Evolutionary conservation across 2,329 filamentous ascomycete genomes (phyloP).

Genomic region (Arthrobotrys conoides): DNA sequence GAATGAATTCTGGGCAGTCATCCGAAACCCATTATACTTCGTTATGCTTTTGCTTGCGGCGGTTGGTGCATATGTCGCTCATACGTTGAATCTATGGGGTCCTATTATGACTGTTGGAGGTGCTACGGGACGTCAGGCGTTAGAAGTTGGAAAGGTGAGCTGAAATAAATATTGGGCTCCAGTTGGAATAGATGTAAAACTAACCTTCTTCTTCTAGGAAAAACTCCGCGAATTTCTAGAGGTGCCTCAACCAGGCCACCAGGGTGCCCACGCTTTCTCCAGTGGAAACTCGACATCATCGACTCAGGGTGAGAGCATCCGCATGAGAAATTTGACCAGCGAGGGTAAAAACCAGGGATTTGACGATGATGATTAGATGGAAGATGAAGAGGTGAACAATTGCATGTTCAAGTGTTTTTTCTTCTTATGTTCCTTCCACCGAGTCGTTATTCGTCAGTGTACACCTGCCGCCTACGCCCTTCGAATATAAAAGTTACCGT

Average conservation of each 20-base stretch:
- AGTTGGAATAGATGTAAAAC: background rate
- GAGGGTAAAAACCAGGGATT: slow-evolving; percentile 52
- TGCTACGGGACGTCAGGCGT: slow-evolving; percentile 85
- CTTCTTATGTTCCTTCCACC: background rate
- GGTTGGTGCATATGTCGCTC: slow-evolving; percentile 87
- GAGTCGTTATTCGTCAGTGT: slow-evolving; percentile 7
- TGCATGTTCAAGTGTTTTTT: slow-evolving; percentile 20
- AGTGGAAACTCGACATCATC: slow-evolving; percentile 50
- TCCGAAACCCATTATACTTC: slow-evolving; percentile 94
- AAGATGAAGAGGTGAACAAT: slow-evolving; percentile 3
- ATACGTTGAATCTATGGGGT: slow-evolving; percentile 93
- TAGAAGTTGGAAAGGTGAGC: slow-evolving; percentile 83
- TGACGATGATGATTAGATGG: slow-evolving; percentile 50
- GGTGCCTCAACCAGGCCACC: slow-evolving; percentile 24
- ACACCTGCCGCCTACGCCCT: background rate
- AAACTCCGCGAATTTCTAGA: slow-evolving; percentile 63
- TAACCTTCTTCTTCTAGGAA: slow-evolving; percentile 51
- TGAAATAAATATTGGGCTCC: background rate
- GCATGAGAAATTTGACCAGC: slow-evolving; percentile 61
- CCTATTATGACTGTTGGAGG: slow-evolving; percentile 96
- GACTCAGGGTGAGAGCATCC: slow-evolving; percentile 56
- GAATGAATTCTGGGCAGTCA: slow-evolving; percentile 87
- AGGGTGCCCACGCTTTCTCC: slow-evolving; percentile 51
- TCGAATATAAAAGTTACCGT: slow-evolving; percentile 11
- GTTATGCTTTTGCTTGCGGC: slow-evolving; percentile 84